phyloP scores from a whole-genome alignment of 73 alveolate species.

The Durusdinium trenchii region DNA sequence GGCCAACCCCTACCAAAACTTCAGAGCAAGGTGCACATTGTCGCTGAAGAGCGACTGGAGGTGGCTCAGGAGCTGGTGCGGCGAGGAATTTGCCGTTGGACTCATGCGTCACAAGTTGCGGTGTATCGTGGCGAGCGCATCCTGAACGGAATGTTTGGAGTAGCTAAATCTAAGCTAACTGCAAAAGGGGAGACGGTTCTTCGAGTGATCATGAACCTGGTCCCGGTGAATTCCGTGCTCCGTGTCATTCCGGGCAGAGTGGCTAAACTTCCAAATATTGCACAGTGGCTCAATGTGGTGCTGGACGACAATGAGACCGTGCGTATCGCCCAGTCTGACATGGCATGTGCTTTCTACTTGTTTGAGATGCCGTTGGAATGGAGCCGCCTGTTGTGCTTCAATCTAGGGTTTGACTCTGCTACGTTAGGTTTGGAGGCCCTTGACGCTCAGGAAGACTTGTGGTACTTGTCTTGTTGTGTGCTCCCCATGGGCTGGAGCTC shows the following conservation, averaged over 20 bases:
- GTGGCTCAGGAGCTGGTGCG: background rate
- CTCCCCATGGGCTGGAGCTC: conserved; percentile 19
- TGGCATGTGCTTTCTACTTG: background rate
- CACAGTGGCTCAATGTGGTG: background rate
- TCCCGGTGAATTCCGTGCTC: background rate
- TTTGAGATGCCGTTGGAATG: background rate
- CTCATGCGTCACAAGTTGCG: background rate
- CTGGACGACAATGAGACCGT: background rate
- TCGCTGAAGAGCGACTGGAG: background rate
- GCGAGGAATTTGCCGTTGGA: background rate
- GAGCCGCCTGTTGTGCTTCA: background rate
- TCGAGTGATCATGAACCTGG: background rate
- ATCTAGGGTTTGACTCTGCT: background rate
- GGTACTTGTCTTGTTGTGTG: background rate
- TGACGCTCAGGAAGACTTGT: background rate
- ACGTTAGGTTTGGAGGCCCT: background rate
- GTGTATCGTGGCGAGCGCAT: background rate
- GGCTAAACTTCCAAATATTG: background rate
- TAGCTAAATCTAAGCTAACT: background rate
- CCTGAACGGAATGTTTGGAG: background rate
- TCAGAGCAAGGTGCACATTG: background rate
- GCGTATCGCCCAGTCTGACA: background rate
- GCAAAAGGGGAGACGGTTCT: background rate
- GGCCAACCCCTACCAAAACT: background rate
- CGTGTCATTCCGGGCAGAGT: background rate